Percentiles rank a stretch among this genome's conserved stretches.
phyloP scores from a whole-genome alignment of 2,329 filamentous ascomycete species.

The Ophiostoma fasciatum region DNA sequence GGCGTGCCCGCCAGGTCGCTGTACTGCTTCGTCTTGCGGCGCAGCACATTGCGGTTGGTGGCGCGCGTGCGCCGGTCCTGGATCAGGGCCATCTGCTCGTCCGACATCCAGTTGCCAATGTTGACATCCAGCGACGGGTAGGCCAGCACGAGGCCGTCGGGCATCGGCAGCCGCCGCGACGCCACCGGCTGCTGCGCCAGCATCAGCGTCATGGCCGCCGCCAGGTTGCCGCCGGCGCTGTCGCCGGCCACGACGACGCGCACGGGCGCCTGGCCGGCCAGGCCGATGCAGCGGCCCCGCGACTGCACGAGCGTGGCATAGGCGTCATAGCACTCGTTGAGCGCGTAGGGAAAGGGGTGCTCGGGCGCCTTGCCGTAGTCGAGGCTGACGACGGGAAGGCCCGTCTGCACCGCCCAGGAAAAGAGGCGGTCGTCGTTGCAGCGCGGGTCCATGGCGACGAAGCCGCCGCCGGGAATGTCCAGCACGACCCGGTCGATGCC shows the following conservation, averaged over 20 bases:
- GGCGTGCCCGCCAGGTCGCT: conserved; percentile 71
- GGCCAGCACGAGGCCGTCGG: conserved; percentile 68
- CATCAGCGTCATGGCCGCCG: conserved; percentile 74
- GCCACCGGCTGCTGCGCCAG: conserved; percentile 34
- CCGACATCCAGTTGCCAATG: conserved; percentile 97
- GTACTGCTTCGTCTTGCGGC: conserved; percentile 81
- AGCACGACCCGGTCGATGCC: conserved; percentile 58
- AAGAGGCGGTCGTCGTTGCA: conserved; percentile 89
- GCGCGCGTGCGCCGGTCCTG: conserved; percentile 65
- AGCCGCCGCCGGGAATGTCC: conserved; percentile 87
- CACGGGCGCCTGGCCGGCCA: conserved; percentile 51
- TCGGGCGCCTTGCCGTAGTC: conserved; percentile 85
- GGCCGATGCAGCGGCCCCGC: conserved; percentile 58
- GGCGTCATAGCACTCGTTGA: conserved; percentile 80
- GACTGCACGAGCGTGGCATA: conserved; percentile 61
- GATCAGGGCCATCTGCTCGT: conserved; percentile 92
- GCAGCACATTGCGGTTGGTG: conserved; percentile 64
- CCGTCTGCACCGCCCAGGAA: conserved; percentile 79
- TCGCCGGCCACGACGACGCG: conserved; percentile 63
- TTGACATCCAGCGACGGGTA: conserved; percentile 94
- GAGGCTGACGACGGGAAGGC: conserved; percentile 76
- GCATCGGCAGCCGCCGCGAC: conserved; percentile 40
- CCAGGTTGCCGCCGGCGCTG: conserved; percentile 70
- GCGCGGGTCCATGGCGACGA: conserved; percentile 92
- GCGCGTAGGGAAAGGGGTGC: conserved; percentile 67